Evolutionary conservation across 345 rosid species (phyloP).

Genomic region (Brassica cretica): DNA sequence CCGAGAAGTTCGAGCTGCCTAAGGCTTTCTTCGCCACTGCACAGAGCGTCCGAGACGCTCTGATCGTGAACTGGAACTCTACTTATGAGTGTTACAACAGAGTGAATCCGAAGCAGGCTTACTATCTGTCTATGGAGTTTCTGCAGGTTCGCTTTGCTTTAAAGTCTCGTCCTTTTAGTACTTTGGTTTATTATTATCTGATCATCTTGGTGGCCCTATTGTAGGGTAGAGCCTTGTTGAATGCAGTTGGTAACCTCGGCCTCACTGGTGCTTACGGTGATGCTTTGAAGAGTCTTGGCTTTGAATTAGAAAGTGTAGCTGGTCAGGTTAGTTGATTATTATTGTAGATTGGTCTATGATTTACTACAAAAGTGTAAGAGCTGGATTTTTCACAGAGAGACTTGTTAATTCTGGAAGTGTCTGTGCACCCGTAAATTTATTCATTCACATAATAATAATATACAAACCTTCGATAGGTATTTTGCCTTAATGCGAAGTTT

Average conservation of each 20-base stretch:
- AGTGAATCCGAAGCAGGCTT: slow-evolving; percentile 65
- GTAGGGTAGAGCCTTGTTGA: slow-evolving; percentile 72
- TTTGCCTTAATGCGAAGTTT: too few species aligned
- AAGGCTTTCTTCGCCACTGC: slow-evolving; percentile 79
- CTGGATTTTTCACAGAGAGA: too few species aligned
- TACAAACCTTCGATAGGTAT: too few species aligned
- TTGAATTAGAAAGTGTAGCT: slow-evolving; percentile 60
- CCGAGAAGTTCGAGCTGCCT: slow-evolving; percentile 62
- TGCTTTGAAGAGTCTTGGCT: slow-evolving; percentile 70
- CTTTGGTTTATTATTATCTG: slow-evolving; percentile 15
- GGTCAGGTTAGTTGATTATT: slow-evolving; percentile 48
- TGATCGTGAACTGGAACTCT: slow-evolving; percentile 65
- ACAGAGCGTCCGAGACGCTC: slow-evolving; percentile 67
- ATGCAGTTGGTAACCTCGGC: slow-evolving; percentile 77
- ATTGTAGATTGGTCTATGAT: not conserved
- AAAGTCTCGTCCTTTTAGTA: not conserved
- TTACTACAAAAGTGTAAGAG: not conserved
- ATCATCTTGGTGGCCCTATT: slow-evolving; percentile 14
- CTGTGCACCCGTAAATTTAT: too few species aligned
- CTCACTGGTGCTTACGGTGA: slow-evolving; percentile 74
- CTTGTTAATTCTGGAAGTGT: too few species aligned
- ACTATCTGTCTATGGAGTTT: slow-evolving; percentile 81
- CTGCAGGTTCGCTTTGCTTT: slow-evolving; percentile 53
- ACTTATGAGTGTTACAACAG: slow-evolving; percentile 64
- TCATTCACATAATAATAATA: too few species aligned